Base-by-base conservation (phyloP, 345 rosid genomes). In the Moringa oleifera region DNA sequence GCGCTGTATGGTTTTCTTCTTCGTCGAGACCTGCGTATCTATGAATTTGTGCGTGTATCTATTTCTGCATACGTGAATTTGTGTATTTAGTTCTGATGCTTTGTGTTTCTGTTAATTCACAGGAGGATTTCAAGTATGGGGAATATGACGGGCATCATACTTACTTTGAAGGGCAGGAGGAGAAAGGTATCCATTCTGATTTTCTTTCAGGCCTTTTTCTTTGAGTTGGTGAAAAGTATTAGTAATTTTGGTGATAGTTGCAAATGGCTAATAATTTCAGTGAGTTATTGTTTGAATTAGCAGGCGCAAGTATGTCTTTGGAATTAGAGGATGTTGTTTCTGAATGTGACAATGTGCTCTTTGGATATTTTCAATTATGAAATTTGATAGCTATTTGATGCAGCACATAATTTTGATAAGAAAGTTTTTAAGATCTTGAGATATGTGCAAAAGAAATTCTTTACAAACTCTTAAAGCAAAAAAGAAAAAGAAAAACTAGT, bases 81-180 rank as follows among this genome's bases (percentile, higher is more conserved):
- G n/a, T n/a, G n/a, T n/a, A n/a, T n/a, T n/a, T 52, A n/a, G 18
- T 57, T 57, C 15, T 9, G 2, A 37, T 54, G 47, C 28, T 24
- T 53, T 41, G 18, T 53, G 23, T 45, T 57, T 45, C 67, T 70
- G 28, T 52, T 56, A 47, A n/a, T n/a, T n/a, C n/a, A 18, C 63
- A 91, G 96, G 98, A 91, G 18, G 96, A 91, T 74, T 91, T 91
- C 33, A 53, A 74, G 60, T 91, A 80, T 65, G 96, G 98, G 2
- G 71, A 81, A 53, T 86, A 79, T 49, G 98, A 91, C 71, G 98
- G 78, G 5, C 91, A 86, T 75, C 98, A 88, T 55, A 91, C 98
- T 54, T 91, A 76, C 53, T 59, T 24, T 55, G 98, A 91, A 83
- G 86, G 87, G 51, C 91, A 82, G 55, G 58, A 79, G 56, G 71